Evolutionary conservation across 2,329 filamentous ascomycete species (phyloP), one percentile per base, ranked within the genome.

Genomic region (Thelonectria rubi): DNA sequence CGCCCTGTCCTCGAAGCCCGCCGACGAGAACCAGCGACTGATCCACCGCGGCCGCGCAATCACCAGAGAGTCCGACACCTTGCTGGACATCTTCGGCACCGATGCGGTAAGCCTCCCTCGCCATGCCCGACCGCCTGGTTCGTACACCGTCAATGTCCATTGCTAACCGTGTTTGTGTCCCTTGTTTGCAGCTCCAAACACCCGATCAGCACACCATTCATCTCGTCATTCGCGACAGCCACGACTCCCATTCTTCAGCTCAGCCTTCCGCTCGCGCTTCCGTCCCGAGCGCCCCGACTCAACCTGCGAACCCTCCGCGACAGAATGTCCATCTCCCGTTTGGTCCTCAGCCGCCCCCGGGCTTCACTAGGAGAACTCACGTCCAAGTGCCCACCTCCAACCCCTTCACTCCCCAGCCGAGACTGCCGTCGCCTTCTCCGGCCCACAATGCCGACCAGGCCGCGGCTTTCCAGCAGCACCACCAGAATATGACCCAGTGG

Each of bases 1-100:
- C 67, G 70, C 74, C 3, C 72, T 88, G 43, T 75, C 79, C 21
- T 73, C 82, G 46, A 82, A 80, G 53, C 86, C 86, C 3, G 68
- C 79, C 15, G 80, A 86, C 62, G 81, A 86, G 34, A 79, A 82
- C 34, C 85, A 89, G 72, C 80, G 87, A 43, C 75, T 90, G 60
- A 89, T 90, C 39, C 82, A 89, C 68, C 80, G 84, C 43, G 87
- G 87, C 1, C 82, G 86, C 37, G 79, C 87, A 48, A 75, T 89
- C 49, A 73, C 78, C 30, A 81, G 81, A 51, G 85, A 88, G 39
- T 75, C 76, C 11, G 84, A 87, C 59, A 87, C 82, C 15, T 77
- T 90, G 75, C 70, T 81, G 21, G 81, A 86, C 39, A 75, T 89
- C 3, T 85, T 89, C 69, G 86, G 86, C 3, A 76, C 81, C 58